Base-by-base conservation (phyloP, 1,139 yeast genomes). In the Torulaspora globosa region DNA sequence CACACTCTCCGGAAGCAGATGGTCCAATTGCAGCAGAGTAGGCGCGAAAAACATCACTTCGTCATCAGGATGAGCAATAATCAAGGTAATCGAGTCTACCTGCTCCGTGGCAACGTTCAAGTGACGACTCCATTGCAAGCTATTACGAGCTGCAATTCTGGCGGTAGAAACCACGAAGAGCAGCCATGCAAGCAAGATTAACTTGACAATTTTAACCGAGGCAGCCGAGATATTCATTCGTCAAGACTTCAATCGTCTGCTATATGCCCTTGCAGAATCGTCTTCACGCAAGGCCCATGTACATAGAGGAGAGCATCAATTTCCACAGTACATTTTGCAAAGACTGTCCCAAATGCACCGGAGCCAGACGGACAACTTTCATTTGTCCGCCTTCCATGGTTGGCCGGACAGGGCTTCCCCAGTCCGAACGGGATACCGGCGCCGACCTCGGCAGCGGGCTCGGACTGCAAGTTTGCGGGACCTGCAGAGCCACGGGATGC, bases 11-110 rank as follows among this genome's bases (percentile, higher is more conserved):
- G 54, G 48, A 27, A 58, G 28, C 15, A 42, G 18, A 1, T 31
- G 39, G 42, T 60, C 51, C 33, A 63, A 44, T 34, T 60, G 59
- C 28, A 61, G 38, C 24, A 63, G 39, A 0, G 95, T 74, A 0
- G 98, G 98, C 0, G 90, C 79, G 61, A 92, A 94, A 67, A 94
- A 94, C 98, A 94, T 94, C 47, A 89, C 92, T 67, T 94, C 99
- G 64, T 94, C 99, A 66, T 94, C 99, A 0, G 99, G 99, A 66
- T 94, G 99, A 1, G 96, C 96, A 35, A 89, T 82, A 15, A 92
- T 71, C 40, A 86, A 70, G 52, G 74, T 75, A 1, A 76, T 39
- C 14, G 58, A 54, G 24, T 19, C 32, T 14, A 33, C 31, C 11
- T 37, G 37, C 21, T 31, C 30, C 42, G 49, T 23, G 44, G 39